Base-by-base conservation (phyloP, 345 rosid genomes). In the Kernera saxatilis region DNA sequence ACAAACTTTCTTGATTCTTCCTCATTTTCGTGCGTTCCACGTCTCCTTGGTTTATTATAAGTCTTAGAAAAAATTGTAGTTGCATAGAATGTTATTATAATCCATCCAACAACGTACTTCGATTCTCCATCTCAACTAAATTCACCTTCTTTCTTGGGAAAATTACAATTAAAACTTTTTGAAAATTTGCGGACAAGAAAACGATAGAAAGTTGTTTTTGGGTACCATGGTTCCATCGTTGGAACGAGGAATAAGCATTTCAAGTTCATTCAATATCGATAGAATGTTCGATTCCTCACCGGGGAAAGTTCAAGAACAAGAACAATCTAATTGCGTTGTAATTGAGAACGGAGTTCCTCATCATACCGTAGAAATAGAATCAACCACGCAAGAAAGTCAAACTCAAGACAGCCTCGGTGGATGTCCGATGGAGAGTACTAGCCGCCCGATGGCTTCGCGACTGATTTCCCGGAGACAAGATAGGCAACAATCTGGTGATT, bases 151-250 rank as follows among this genome's bases (percentile, higher is more conserved):
- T 55, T 33, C 43, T 57, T 36, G 1, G 15, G 17, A 55, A 33
- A 27, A 1, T 35, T 21, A 5, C 0, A 40, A 23, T 17, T 13
- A 43, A 40, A 10, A 15, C n/a, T n/a, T 5, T 61, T 43, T 17
- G 33, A 39, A 40, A 39, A n/a, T n/a, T 11, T 43, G 37, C 7
- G 18, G 36, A 44, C 19, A 14, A 46, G 55, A 32, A 32, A 32
- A 46, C 56, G 21, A 46, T 18, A 18, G 25, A 45, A 45, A 3
- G 13, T n/a, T n/a, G n/a, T n/a, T n/a, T n/a, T n/a, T n/a, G 10
- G 23, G 32, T 36, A 19, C 61, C 52, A 90, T 90, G 93, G 87
- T 87, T 71, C 70, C 81, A 44, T 70, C 91, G 26, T 73, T 87
- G 39, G 79, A 78, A 23, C 84, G 78, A 9, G 84, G 79, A 26